Base-by-base conservation (phyloP, 1,284 basidiomycete genomes). In the Austroboletus novae-zelandiae region DNA sequence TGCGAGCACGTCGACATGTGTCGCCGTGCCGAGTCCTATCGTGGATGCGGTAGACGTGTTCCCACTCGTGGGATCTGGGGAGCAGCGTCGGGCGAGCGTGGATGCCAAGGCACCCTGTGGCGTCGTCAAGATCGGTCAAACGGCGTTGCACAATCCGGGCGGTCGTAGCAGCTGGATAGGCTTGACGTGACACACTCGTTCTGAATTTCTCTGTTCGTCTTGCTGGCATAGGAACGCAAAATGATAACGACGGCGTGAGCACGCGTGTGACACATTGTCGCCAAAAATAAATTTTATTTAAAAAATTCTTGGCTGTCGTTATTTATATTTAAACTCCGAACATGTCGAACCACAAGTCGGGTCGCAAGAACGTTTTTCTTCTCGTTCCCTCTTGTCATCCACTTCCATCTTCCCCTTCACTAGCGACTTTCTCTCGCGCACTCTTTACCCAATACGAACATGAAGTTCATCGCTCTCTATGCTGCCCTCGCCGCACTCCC, bases 91-190 rank as follows among this genome's bases (percentile, higher is more conserved):
- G 27, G 54, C 42, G 41, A 57, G 62, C 5, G 47, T 52, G 15
- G 57, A 59, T 20, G 35, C 36, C 17, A 66, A 61, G 43, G 56
- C 60, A 11, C 61, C 66, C 17, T 60, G 66, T 45, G 73, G 69
- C 5, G 64, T 78, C 32, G 78, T 98, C 54, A 98, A 98, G 70
- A 94, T 98, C 61, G 93, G 92, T 4, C 93, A 97, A 73, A 94
- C 92, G 18, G 80, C 81, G 53, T 70, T 98, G 67, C 94, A 97
- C 64, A 98, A 98, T 69, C 83, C 93, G 0, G 83, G 84, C 1
- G 96, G 96, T 1, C 75, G 88, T 40, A 91, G 91, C 64, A 95
- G 90, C 60, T 98, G 89, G 89, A 94, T 98, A 58, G 93, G 93
- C 13, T 71, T 98, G 56, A 62, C 50, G 47, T 81, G 61, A 71